These are phyloP conservation scores for Solanum clarkiae DNA, from an alignment of 257 asterid species.

Conservation along the genomic window DNA sequence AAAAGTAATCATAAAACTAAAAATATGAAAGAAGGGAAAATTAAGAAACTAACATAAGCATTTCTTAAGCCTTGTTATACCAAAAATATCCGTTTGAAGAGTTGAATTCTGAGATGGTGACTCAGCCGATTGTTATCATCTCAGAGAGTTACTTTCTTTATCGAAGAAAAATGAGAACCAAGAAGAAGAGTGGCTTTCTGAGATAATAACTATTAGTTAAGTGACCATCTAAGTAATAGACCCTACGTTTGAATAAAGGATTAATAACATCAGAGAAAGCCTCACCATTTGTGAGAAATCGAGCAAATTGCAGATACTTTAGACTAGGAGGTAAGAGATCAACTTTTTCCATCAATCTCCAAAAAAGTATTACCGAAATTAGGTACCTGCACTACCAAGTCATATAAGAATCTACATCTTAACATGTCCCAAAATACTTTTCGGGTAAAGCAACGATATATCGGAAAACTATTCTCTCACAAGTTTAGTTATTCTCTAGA, in stretches of 20 bases:
- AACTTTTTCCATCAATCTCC: slow-evolving; percentile 48
- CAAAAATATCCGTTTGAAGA: not conserved
- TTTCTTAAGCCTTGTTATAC: not conserved
- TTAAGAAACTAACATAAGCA: not conserved
- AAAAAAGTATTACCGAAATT: slow-evolving; percentile 46
- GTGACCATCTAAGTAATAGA: not conserved
- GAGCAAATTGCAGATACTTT: slow-evolving; percentile 45
- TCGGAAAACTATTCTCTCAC: not conserved
- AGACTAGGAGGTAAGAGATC: slow-evolving; percentile 52
- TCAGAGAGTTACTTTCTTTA: not conserved
- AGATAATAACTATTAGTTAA: not conserved
- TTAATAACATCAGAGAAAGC: not conserved
- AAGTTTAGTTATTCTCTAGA: not conserved
- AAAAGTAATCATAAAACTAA: not conserved
- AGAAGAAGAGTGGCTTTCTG: not conserved
- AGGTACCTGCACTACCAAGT: slow-evolving; percentile 43
- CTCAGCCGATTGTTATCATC: not conserved
- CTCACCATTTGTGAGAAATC: slow-evolving; percentile 67
- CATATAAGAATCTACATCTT: not conserved
- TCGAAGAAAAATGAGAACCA: not conserved
- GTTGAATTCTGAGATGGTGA: not conserved
- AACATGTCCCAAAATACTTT: not conserved
- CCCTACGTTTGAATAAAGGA: not conserved
- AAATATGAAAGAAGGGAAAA: not conserved
- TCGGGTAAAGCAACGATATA: not conserved